A percentile compares a stretch with the other conserved stretches of the same genome.
Evolutionary conservation across 2,329 filamentous ascomycete genomes (phyloP).

Genomic region (Dryadomyces quercus-mongolicae): DNA sequence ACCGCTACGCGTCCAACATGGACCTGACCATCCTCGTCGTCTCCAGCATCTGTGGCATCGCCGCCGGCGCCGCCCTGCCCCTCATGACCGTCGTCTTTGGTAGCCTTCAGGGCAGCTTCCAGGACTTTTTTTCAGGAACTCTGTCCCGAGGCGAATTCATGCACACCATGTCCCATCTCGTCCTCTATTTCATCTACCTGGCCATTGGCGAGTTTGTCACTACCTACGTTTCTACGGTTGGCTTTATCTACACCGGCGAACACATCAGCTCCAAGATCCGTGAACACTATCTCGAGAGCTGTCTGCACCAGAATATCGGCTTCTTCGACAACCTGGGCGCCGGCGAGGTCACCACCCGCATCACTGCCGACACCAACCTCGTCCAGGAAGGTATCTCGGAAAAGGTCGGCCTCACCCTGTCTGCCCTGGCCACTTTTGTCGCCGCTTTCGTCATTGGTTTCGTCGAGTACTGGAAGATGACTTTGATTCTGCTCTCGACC

Average conservation of each 20-base stretch:
- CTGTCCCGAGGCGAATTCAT: slow-evolving; percentile 45
- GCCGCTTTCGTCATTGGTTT: slow-evolving; percentile 87
- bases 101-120: slow-evolving; percentile 60
- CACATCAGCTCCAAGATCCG: slow-evolving; percentile 69
- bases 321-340: slow-evolving; percentile 90
- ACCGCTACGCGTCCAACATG: slow-evolving; percentile 54
- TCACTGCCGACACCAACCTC: slow-evolving; percentile 86
- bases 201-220: slow-evolving; percentile 69
- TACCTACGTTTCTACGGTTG: slow-evolving; percentile 69
- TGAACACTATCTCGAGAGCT: slow-evolving; percentile 71
- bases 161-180: slow-evolving; percentile 45
- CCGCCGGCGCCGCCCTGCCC: slow-evolving; percentile 54
- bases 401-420: slow-evolving; percentile 69
- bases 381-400: slow-evolving; percentile 91
- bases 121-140: slow-evolving; percentile 42
- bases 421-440: slow-evolving; percentile 69
- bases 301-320: slow-evolving; percentile 78
- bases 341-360: slow-evolving; percentile 86
- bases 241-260: slow-evolving; percentile 81
- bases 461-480: slow-evolving; percentile 84
- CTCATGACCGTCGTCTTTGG: slow-evolving; percentile 78
- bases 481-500: slow-evolving; percentile 72
- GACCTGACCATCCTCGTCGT: slow-evolving; percentile 53
- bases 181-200: slow-evolving; percentile 78
- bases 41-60: slow-evolving; percentile 53